Evolutionary conservation across 2,329 filamentous ascomycete species (phyloP).

Genomic region (Diaporthe ampelina): DNA sequence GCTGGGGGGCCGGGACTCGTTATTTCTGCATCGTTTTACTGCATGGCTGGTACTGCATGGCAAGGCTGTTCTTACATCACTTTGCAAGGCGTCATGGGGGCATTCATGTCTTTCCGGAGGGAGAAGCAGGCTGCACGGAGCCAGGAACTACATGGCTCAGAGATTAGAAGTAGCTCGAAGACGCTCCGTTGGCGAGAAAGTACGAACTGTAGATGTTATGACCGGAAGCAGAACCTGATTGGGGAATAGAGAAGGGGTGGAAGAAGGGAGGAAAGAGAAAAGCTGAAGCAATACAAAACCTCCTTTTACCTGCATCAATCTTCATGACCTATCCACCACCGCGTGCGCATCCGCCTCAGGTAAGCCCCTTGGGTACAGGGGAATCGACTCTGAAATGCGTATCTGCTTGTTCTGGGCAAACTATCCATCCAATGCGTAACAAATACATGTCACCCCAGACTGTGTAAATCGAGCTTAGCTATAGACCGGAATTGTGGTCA

Average conservation of each 20-base stretch:
- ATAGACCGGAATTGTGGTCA: not conserved
- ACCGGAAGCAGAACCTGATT: not conserved
- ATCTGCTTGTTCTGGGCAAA: not conserved
- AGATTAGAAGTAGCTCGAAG: constrained; percentile 31
- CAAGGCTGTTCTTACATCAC: constrained; percentile 32
- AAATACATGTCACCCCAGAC: not conserved
- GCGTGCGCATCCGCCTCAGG: not conserved
- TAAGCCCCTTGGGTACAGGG: not conserved
- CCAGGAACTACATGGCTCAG: constrained; percentile 15
- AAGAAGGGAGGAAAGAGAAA: not conserved
- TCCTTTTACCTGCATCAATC: not conserved
- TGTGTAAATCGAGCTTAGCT: not conserved
- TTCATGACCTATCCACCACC: not conserved
- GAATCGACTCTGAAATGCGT: not conserved
- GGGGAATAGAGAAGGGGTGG: not conserved
- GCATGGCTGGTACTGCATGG: constrained; percentile 40
- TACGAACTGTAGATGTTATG: not conserved
- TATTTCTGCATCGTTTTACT: constrained; percentile 31
- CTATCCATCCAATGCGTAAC: not conserved
- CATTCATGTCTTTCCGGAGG: constrained; percentile 4
- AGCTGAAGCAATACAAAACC: constrained; percentile 2
- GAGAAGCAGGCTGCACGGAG: constrained; percentile 16
- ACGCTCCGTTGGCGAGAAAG: not conserved
- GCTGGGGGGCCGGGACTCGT: not conserved
- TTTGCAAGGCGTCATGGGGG: constrained; percentile 38